These are phyloP conservation scores for Dioszegia hungarica DNA, from an alignment of 768 basidiomycete species.

Conservation along the genomic window DNA sequence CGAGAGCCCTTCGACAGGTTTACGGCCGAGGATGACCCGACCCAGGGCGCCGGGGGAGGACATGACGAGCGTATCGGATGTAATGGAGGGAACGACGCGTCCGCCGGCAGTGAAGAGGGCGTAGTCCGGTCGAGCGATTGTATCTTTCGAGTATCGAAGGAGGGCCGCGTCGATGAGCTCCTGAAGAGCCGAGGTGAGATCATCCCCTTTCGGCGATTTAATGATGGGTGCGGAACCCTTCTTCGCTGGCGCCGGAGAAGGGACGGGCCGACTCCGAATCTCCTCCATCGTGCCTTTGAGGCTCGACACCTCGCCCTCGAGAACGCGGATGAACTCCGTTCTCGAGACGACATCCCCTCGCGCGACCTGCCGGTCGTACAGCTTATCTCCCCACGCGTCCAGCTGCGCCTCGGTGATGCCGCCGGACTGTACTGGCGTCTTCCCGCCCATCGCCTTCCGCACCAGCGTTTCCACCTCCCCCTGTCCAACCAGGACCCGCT, in stretches of 20 bases:
- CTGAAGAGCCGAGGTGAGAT: constrained; percentile 64
- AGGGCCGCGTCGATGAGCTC: constrained; percentile 74
- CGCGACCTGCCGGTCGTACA: constrained; percentile 32
- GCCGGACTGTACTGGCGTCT: constrained; percentile 21
- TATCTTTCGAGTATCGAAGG: constrained; percentile 66
- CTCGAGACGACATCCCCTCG: constrained; percentile 44
- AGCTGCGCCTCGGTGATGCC: constrained; percentile 45
- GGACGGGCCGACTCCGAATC: neutral
- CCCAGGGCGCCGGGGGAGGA: constrained; percentile 52
- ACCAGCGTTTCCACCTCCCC: constrained; percentile 30
- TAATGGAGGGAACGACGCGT: constrained; percentile 72
- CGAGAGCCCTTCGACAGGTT: constrained; percentile 60
- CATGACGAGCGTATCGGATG: constrained; percentile 71
- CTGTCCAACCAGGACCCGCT: constrained; percentile 46
- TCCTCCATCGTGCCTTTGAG: constrained; percentile 23
- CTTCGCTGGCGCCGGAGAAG: neutral
- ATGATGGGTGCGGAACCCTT: constrained; percentile 10
- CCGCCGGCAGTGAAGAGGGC: constrained; percentile 81
- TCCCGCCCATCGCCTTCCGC: constrained; percentile 24
- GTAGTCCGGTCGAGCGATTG: constrained; percentile 74
- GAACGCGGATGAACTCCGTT: constrained; percentile 45
- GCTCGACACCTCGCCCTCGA: constrained; percentile 45
- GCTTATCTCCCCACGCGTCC: constrained; percentile 39
- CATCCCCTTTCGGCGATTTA: constrained; percentile 56
- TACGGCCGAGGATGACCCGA: constrained; percentile 52